Conservation (phyloP, 345 rosid species). For the Rubroshorea leprosula region DNA sequence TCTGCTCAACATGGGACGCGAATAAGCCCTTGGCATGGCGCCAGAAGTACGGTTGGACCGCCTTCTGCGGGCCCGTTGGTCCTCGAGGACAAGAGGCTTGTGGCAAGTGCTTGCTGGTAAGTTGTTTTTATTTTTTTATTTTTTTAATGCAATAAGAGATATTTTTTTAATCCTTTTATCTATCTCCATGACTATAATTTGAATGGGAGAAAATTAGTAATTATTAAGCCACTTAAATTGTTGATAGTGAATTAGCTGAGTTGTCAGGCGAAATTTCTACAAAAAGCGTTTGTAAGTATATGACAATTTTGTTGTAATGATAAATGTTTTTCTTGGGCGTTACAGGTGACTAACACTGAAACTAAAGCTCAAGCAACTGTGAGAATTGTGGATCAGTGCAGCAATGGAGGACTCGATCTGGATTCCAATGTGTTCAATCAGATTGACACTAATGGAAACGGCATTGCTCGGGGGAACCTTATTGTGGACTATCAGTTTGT, state of each 20-base stretch:
- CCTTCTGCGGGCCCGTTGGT: slow-evolving; percentile 56
- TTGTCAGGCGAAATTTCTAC: too few relatives aligned
- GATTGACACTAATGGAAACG: slow-evolving; percentile 46
- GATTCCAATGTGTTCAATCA: slow-evolving; percentile 35
- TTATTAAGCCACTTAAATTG: too few relatives aligned
- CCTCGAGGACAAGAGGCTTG: slow-evolving; percentile 53
- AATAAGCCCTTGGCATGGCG: slow-evolving; percentile 52
- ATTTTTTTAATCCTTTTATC: too few relatives aligned
- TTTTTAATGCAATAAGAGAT: too few relatives aligned
- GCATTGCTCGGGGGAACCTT: slow-evolving; percentile 42
- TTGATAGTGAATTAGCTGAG: too few relatives aligned
- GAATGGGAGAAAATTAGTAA: too few relatives aligned
- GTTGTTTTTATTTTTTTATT: too few relatives aligned
- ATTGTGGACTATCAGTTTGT: slow-evolving; percentile 38
- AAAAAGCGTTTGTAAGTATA: too few relatives aligned
- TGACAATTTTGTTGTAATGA: too few relatives aligned
- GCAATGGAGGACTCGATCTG: too few relatives aligned
- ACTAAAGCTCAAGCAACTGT: slow-evolving; percentile 38
- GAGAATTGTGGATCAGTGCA: slow-evolving; percentile 64
- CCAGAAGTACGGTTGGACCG: slow-evolving; percentile 54
- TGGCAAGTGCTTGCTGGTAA: slow-evolving; percentile 47
- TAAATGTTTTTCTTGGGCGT: not conserved
- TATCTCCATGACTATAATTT: too few relatives aligned
- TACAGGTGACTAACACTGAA: slow-evolving; percentile 48
- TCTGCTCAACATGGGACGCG: slow-evolving; percentile 64